Evolutionary conservation across 2,329 filamentous ascomycete genomes (phyloP).

Genomic region (Thelonectria olida): DNA sequence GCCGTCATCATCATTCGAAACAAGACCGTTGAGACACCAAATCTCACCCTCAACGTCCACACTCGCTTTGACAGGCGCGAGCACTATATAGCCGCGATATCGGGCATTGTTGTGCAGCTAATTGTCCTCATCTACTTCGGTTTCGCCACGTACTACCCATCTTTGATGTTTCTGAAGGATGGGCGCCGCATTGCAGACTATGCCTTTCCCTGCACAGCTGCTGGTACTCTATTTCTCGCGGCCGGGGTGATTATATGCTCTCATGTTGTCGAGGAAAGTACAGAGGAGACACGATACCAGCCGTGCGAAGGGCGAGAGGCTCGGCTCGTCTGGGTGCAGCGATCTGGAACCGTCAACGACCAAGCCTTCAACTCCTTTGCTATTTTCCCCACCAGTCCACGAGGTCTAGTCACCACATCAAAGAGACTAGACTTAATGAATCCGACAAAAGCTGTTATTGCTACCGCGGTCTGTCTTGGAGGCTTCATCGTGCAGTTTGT

Average conservation of each 20-base stretch:
- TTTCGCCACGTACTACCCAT: conserved; percentile 18
- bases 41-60: conserved; percentile 19
- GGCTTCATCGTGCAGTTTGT: conserved; percentile 44
- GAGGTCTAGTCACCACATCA: neutral
- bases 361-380: conserved; percentile 41
- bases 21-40: neutral
- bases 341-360: conserved; percentile 36
- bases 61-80: conserved; percentile 10
- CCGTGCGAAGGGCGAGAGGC: neutral
- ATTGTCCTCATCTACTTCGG: conserved; percentile 33
- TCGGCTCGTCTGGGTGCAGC: conserved; percentile 44
- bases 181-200: conserved; percentile 18
- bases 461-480: neutral
- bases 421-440: neutral
- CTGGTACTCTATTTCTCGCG: conserved; percentile 41
- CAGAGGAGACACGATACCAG: conserved; percentile 33
- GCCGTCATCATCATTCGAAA: no score
- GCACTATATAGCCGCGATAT: conserved; percentile 26
- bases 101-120: conserved; percentile 34
- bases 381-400: neutral
- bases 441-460: neutral
- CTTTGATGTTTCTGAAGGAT: conserved; percentile 18
- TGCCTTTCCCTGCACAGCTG: conserved; percentile 37
- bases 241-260: conserved; percentile 43
- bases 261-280: conserved; percentile 44